These are phyloP conservation scores for Calonectria pauciramosa DNA, from an alignment of 2,329 filamentous ascomycete species.

Conservation along the genomic window DNA sequence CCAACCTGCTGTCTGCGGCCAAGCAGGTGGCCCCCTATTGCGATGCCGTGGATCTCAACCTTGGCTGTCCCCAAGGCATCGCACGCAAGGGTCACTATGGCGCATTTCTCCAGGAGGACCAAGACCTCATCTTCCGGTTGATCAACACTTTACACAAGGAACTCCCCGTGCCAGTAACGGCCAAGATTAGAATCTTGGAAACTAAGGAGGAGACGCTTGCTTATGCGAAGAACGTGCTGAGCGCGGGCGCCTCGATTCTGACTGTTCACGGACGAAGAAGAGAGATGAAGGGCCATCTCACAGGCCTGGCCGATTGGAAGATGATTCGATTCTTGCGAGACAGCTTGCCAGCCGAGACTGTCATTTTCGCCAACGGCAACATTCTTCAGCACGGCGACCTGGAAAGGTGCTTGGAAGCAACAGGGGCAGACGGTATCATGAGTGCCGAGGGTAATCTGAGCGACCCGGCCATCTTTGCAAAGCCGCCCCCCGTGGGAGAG, in stretches of 20 bases:
- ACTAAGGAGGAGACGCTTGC: constrained; percentile 87
- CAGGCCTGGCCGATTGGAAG: constrained; percentile 93
- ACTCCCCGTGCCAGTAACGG: constrained; percentile 87
- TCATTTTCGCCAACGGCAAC: constrained; percentile 98
- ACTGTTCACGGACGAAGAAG: constrained; percentile 91
- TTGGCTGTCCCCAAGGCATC: constrained; percentile 97
- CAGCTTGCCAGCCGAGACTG: constrained; percentile 85
- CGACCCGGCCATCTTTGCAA: constrained; percentile 88
- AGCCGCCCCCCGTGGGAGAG: constrained; percentile 72
- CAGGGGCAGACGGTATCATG: constrained; percentile 94
- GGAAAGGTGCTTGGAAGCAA: constrained; percentile 81
- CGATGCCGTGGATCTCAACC: constrained; percentile 94
- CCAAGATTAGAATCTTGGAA: constrained; percentile 93
- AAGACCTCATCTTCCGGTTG: constrained; percentile 83
- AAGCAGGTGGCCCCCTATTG: constrained; percentile 86
- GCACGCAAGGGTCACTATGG: constrained; percentile 92
- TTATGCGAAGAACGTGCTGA: constrained; percentile 89
- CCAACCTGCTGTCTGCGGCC: constrained; percentile 85
- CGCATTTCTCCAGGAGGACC: constrained; percentile 94
- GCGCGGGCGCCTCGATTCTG: constrained; percentile 90
- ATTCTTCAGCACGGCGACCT: constrained; percentile 86
- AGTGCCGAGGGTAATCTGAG: constrained; percentile 95
- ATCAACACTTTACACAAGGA: constrained; percentile 86
- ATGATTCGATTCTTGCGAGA: constrained; percentile 86
- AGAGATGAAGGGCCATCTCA: constrained; percentile 97